phyloP scores from a whole-genome alignment of 2,329 filamentous ascomycete genomes.

The Emmonsiellopsis sp. region DNA sequence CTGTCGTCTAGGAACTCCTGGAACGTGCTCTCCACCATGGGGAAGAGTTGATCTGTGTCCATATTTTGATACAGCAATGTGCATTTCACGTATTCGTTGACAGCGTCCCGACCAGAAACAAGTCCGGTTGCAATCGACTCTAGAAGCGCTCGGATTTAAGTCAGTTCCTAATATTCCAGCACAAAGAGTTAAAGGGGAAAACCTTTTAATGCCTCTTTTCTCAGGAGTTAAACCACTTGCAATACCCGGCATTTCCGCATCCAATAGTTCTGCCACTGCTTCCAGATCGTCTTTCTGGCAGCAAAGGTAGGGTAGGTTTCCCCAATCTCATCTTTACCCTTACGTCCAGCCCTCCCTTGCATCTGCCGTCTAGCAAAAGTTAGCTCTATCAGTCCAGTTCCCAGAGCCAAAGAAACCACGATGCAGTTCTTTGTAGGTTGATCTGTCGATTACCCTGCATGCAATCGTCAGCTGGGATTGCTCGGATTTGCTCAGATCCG shows the following conservation, averaged over 20 bases:
- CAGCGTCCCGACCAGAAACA: slow-evolving; percentile 54
- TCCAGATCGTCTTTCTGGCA: slow-evolving; percentile 61
- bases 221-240: slow-evolving; percentile 60
- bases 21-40: slow-evolving; percentile 52
- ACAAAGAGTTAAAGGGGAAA: slow-evolving; percentile 5
- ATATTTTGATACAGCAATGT: slow-evolving; percentile 57
- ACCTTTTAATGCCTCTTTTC: slow-evolving; percentile 60
- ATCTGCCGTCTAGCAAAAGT: slow-evolving; percentile 53
- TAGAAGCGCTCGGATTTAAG: slow-evolving; percentile 52
- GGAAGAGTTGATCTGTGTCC: slow-evolving; percentile 40
- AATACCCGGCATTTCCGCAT: slow-evolving; percentile 62
- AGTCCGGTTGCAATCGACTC: slow-evolving; percentile 62
- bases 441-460: slow-evolving; percentile 44
- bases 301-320: slow-evolving; percentile 68
- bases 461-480: slow-evolving; percentile 23
- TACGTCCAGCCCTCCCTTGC: slow-evolving; percentile 67
- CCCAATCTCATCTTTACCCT: slow-evolving; percentile 68
- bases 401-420: slow-evolving; percentile 62
- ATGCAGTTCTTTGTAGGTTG: slow-evolving; percentile 51
- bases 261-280: slow-evolving; percentile 60
- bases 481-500: slow-evolving; percentile 36
- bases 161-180: not conserved
- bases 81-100: slow-evolving; percentile 59
- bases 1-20: slow-evolving; percentile 47
- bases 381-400: slow-evolving; percentile 39